Base-by-base conservation (phyloP, 257 asterid genomes). In the Solanum clarkiae region DNA sequence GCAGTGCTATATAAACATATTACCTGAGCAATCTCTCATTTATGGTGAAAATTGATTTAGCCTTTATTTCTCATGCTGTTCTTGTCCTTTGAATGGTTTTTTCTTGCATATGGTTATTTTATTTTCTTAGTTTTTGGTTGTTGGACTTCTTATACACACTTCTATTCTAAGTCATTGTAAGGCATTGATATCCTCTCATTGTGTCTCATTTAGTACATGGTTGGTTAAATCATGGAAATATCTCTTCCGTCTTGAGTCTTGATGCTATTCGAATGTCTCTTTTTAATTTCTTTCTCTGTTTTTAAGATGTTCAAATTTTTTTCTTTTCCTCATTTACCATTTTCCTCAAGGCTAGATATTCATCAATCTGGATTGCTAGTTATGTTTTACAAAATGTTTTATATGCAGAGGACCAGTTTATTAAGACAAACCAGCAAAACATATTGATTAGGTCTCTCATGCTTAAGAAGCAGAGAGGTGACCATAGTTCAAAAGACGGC, bases 391-490 rank as follows among this genome's bases (percentile, higher is more conserved):
- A 51, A 53, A 47, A 11, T 81, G 47, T 71, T 77, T 29, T 85
- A 54, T 77, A 40, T 86, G 54, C 94, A 90, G 98, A 86, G 85
- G 88, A 91, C 86, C 99, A 95, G 91, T 72, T 90, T 84, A 93
- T 95, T 86, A 91, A 89, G 86, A 94, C 98, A 77, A 91, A 94
- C 91, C 95, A 92, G 84, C 90, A 90, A 42, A 94, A 94, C 89
- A 92, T 93, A 87, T 86, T 94, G 87, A 92, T 94, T 83, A 89
- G 98, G 88, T 93, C 98, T 81, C 94, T 94, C 80, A 90, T 86
- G 88, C 92, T 93, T 83, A 90, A 91, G 89, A 93, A 93, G 79
- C 97, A 92, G 80, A 94, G 88, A 87, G 92, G 91, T 32, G 94
- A 94, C 51, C 85, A 90, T 40, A 54, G 87, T 87, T 80, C 94